Conservation (phyloP, 306 rosid genomes). For the apple (Malus domestica) region DNA sequence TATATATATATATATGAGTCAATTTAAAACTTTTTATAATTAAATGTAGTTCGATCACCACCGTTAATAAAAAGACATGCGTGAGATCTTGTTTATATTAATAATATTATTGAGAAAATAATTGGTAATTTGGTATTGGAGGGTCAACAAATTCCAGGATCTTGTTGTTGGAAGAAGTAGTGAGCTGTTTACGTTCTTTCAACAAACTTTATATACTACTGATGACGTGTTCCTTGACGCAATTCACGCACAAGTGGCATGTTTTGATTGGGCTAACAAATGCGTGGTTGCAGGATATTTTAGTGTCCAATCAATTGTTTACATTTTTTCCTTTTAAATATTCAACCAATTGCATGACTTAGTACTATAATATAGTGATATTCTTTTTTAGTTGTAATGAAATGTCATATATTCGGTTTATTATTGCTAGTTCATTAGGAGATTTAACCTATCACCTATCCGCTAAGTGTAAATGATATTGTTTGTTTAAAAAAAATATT, state of each 20-base stretch:
- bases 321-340: no score
- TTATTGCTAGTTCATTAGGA: rapidly evolving
- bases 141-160: neutral
- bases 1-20: no score
- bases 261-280: neutral
- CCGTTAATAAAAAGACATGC: no score
- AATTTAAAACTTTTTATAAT: no score
- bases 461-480: no score
- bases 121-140: neutral
- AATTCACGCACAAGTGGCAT: neutral
- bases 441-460: no score
- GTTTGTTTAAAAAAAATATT: no score
- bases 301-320: no score
- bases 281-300: no score
- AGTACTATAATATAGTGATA: rapidly evolving
- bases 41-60: no score
- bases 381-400: rapidly evolving
- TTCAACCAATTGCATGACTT: no score
- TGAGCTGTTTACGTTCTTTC: neutral
- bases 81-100: neutral
- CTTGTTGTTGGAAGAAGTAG: neutral
- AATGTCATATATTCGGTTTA: no score
- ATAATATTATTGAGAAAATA: neutral
- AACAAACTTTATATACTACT: neutral
- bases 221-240: neutral